Evolutionary conservation across 2,329 filamentous ascomycete genomes (phyloP).

Genomic region (Acarospora socialis): DNA sequence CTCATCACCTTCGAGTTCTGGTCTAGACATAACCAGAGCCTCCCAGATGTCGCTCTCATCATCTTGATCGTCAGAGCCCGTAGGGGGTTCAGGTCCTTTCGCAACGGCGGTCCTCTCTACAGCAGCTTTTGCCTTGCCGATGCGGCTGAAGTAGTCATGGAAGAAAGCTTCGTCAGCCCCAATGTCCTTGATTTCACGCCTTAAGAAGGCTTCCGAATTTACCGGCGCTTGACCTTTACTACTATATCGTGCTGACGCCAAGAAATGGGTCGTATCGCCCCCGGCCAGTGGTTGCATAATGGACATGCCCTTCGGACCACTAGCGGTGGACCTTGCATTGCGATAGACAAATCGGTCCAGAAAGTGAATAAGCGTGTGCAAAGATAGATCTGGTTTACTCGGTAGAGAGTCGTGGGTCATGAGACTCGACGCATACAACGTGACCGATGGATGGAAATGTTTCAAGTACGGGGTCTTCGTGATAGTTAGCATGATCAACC

Average conservation of each 20-base stretch:
- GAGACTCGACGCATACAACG: conserved; percentile 63
- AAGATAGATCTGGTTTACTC: conserved; percentile 77
- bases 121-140: conserved; percentile 48
- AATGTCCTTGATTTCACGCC: conserved; percentile 74
- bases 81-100: conserved; percentile 21
- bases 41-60: conserved; percentile 81
- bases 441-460: conserved; percentile 90
- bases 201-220: conserved; percentile 85
- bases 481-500: conserved; percentile 7
- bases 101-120: conserved; percentile 26
- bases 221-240: conserved; percentile 37
- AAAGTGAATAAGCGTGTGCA: conserved; percentile 88
- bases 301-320: conserved; percentile 58
- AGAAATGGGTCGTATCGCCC: conserved; percentile 43
- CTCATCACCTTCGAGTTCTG: conserved; percentile 54
- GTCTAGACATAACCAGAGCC: conserved; percentile 66
- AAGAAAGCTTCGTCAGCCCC: conserved; percentile 93
- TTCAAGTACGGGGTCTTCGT: conserved; percentile 48
- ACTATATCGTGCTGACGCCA: conserved; percentile 45
- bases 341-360: conserved; percentile 97
- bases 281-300: conserved; percentile 91
- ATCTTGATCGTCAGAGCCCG: conserved; percentile 35
- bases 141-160: conserved; percentile 82
- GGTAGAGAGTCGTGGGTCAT: conserved; percentile 56
- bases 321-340: conserved; percentile 59